Base-by-base conservation (phyloP, 2,329 filamentous ascomycete genomes). In the Pseudocercospora fuligena region DNA sequence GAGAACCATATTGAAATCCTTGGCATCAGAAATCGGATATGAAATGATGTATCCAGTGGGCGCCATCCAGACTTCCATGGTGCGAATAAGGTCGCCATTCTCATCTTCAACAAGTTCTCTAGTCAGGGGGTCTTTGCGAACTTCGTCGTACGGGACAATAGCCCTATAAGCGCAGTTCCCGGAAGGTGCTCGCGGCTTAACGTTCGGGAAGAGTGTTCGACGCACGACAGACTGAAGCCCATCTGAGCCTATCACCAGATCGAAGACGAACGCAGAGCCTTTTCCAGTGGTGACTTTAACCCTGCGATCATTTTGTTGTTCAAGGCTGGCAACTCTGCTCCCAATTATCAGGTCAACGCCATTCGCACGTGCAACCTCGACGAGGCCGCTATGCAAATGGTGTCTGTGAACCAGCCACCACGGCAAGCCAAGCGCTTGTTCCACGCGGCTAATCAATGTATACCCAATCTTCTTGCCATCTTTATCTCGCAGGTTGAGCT, bases 391-490 rank as follows among this genome's bases (percentile, higher is more conserved):
- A 64, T 85, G 83, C 5, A 85, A 76, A 72, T 85, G 81, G 12
- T 82, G 82, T 27, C 74, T 75, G 58, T 84, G 82, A 11, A 84
- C 83, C 16, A 85, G 75, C 79, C 81, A 83, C 77, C 82, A 84
- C 8, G 79, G 80, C 36, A 74, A 75, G 21, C 74, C 72, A 7
- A 79, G 70, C 5, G 69, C 67, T 2, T 76, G 65, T 58, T 80
- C 77, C 11, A 81, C 69, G 8, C 74, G 73, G 14, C 70, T 70
- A 16, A 79, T 79, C 36, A 74, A 69, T 8, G 80, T 80, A 63
- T 79, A 72, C 19, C 81, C 80, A 36, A 82, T 73, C 12, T 70
- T 72, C 2, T 73, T 79, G 29, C 81, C 81, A 66, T 80, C 76
- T 68, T 79, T 78, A 29, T 75, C 74, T 7, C 81, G 75, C 69